These are phyloP conservation scores for Logfia minima DNA, from an alignment of 129 eudicot species.

Conservation along the genomic window DNA sequence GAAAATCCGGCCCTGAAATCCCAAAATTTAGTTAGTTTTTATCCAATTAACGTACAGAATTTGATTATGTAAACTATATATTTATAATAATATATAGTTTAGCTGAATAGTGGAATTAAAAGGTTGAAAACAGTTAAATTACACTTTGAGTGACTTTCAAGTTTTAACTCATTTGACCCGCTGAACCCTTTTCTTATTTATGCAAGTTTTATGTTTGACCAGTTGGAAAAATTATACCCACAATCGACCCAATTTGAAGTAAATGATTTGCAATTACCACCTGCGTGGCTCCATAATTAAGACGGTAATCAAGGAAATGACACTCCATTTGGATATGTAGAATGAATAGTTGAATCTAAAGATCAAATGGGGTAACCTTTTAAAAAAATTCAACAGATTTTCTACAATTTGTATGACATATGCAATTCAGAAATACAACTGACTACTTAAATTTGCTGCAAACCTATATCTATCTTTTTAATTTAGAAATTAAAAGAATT, in stretches of 20 bases:
- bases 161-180: neutral
- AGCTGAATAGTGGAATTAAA: neutral
- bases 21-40: neutral
- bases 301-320: neutral
- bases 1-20: conserved; percentile 72
- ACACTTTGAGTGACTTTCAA: neutral
- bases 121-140: neutral
- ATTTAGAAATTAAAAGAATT: neutral
- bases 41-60: neutral
- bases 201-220: neutral
- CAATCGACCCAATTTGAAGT: neutral
- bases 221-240: neutral
- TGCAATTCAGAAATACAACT: neutral
- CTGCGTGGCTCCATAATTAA: neutral
- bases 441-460: neutral
- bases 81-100: neutral
- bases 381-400: neutral
- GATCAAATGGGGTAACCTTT: conserved; percentile 2
- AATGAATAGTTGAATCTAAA: neutral
- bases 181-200: neutral
- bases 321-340: neutral
- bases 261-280: neutral
- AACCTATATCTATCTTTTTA: neutral
- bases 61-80: neutral
- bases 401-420: neutral